These are phyloP conservation scores for Flammula alnicola DNA, from an alignment of 1,284 basidiomycete genomes.

Conservation along the genomic window DNA sequence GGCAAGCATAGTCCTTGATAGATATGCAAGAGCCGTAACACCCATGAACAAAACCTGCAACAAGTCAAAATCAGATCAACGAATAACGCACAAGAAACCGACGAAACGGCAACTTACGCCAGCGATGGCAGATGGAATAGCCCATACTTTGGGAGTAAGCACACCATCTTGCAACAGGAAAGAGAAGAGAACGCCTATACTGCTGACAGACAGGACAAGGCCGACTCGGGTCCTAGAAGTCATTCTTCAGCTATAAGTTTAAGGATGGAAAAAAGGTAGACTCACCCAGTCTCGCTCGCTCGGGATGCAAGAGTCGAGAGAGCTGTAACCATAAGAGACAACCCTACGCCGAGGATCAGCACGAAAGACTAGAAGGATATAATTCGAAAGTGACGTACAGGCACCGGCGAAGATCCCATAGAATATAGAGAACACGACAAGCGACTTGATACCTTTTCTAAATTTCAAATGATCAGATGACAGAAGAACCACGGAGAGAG, in stretches of 20 bases:
- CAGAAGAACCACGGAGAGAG: neutral
- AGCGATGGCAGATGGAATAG: constrained; percentile 22
- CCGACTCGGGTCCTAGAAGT: constrained; percentile 27
- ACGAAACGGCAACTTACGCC: constrained; percentile 20
- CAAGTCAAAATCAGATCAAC: neutral
- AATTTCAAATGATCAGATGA: too few relatives aligned
- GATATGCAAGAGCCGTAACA: constrained; percentile 19
- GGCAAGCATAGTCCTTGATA: constrained; percentile 20
- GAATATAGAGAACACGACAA: constrained; percentile 26
- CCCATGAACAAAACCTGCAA: constrained; percentile 20
- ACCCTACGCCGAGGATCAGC: constrained; percentile 19
- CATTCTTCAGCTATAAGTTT: too few relatives aligned
- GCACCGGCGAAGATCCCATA: constrained; percentile 30
- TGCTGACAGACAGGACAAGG: constrained; percentile 24
- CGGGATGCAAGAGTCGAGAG: constrained; percentile 24
- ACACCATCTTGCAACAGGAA: constrained; percentile 25
- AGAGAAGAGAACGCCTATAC: constrained; percentile 24
- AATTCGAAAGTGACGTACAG: constrained; percentile 18
- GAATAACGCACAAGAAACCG: neutral
- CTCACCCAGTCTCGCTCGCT: constrained; percentile 26
- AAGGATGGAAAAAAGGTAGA: neutral
- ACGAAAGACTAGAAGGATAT: neutral
- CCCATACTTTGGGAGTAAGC: constrained; percentile 25
- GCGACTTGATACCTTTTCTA: constrained; percentile 25
- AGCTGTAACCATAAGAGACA: constrained; percentile 28